Conservation (phyloP, 306 rosid genomes). For the Castanea crenata region DNA sequence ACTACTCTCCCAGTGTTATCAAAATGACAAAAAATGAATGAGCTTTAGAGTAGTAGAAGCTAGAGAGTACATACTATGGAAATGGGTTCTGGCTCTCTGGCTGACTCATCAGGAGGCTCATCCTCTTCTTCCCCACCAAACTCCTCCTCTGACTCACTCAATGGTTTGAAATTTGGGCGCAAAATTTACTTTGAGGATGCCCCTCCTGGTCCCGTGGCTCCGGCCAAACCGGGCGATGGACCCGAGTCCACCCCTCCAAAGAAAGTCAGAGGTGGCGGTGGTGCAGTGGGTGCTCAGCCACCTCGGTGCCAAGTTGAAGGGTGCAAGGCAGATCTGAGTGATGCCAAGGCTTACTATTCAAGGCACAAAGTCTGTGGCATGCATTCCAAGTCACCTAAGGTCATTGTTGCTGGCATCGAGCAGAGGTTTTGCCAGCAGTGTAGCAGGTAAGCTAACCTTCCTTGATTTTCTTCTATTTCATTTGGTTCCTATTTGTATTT, state of each 20-base stretch:
- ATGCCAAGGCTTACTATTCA: constrained; percentile 85
- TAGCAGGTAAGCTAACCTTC: constrained; percentile 49
- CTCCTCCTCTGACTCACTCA: constrained; percentile 61
- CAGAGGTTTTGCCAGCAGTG: constrained; percentile 99
- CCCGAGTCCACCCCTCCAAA: constrained; percentile 34
- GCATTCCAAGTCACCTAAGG: constrained; percentile 87
- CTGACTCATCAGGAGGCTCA: constrained; percentile 50
- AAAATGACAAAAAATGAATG: constrained; percentile 25
- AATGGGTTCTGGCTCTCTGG: constrained; percentile 59
- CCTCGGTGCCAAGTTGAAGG: constrained; percentile 97
- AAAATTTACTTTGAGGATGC: constrained; percentile 78
- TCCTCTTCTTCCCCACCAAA: constrained; percentile 44
- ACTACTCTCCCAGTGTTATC: background rate
- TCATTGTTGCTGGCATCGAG: constrained; percentile 65
- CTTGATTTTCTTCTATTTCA: background rate
- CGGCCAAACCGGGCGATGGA: constrained; percentile 35
- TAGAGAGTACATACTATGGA: constrained; percentile 9
- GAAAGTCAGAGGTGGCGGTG: constrained; percentile 45
- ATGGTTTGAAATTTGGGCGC: constrained; percentile 73
- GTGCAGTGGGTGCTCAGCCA: constrained; percentile 45
- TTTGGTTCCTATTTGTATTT: background rate
- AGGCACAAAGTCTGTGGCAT: constrained; percentile 80
- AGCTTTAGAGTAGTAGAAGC: constrained; percentile 22
- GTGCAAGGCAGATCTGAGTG: constrained; percentile 80
- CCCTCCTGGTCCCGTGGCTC: constrained; percentile 27